phyloP scores from a whole-genome alignment of 352 stramenopile genomes.

The Albugo candida region DNA sequence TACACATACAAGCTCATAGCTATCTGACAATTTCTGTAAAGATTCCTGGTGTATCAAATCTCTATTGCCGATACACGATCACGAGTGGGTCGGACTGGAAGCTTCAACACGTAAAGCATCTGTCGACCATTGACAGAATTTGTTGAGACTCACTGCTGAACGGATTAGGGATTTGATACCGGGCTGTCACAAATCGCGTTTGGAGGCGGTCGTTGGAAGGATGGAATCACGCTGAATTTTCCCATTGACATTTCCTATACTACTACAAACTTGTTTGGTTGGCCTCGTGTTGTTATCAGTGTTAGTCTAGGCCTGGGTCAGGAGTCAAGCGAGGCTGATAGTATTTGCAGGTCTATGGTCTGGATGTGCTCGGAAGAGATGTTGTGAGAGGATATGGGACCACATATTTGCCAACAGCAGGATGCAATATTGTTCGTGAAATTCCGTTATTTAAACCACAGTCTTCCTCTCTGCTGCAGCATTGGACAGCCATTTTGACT shows the following conservation, averaged over 20 bases:
- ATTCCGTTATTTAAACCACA: constrained; percentile 80
- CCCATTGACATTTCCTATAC: constrained; percentile 92
- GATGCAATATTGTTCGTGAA: constrained; percentile 34
- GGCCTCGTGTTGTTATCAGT: constrained; percentile 83
- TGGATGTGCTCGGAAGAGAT: constrained; percentile 82
- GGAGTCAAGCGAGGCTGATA: background rate
- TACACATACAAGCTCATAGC: background rate
- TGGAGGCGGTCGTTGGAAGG: constrained; percentile 17
- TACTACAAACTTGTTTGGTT: constrained; percentile 88
- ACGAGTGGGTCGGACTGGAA: constrained; percentile 85
- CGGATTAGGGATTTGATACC: constrained; percentile 46
- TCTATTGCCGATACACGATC: constrained; percentile 87
- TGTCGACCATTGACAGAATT: background rate
- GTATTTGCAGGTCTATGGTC: constrained; percentile 22
- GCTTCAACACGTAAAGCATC: constrained; percentile 50
- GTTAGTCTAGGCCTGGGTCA: background rate
- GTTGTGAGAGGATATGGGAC: constrained; percentile 84
- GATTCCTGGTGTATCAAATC: constrained; percentile 57
- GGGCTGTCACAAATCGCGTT: constrained; percentile 81
- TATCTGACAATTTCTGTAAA: constrained; percentile 7
- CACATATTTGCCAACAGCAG: constrained; percentile 50
- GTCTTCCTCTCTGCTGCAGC: constrained; percentile 65
- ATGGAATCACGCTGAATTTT: constrained; percentile 86
- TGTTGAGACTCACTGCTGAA: no score
- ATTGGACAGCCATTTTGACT: constrained; percentile 76